These are phyloP conservation scores for Cordyceps fumosorosea DNA, from an alignment of 2,329 filamentous ascomycete species.

Conservation along the genomic window DNA sequence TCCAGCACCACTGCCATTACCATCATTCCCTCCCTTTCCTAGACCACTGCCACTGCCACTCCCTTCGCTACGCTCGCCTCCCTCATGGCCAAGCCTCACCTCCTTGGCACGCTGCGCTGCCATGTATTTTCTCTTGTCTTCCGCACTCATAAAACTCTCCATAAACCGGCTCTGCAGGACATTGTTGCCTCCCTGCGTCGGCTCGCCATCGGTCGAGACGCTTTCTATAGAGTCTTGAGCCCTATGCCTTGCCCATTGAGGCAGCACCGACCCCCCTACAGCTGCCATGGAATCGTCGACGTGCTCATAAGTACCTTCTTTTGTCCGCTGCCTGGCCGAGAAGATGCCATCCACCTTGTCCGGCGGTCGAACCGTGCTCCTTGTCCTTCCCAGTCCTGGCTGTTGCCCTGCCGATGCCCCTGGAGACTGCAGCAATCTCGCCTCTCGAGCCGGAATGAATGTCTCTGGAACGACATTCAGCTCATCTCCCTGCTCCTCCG, in stretches of 20 bases:
- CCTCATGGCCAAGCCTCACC: neutral
- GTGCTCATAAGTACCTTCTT: constrained; percentile 64
- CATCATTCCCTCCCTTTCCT: neutral
- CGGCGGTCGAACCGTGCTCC: constrained; percentile 63
- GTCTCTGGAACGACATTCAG: constrained; percentile 85
- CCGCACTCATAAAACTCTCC: constrained; percentile 71
- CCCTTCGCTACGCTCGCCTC: neutral
- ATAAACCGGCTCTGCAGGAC: constrained; percentile 62
- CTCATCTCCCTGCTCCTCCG: constrained; percentile 74
- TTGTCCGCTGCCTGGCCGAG: constrained; percentile 59
- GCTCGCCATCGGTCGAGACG: constrained; percentile 50
- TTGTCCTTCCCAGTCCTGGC: constrained; percentile 38
- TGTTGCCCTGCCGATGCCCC: constrained; percentile 19
- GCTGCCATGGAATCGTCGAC: constrained; percentile 47
- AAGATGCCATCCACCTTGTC: constrained; percentile 73
- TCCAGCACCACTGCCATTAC: neutral
- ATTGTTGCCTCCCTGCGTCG: constrained; percentile 37
- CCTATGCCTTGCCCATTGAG: constrained; percentile 1
- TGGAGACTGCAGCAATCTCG: constrained; percentile 25
- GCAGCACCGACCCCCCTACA: constrained; percentile 26
- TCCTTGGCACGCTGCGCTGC: constrained; percentile 52
- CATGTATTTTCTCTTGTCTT: constrained; percentile 68
- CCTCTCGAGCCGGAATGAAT: constrained; percentile 58
- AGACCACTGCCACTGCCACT: neutral
- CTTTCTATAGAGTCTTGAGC: constrained; percentile 60